Evolutionary conservation across 2,329 filamentous ascomycete genomes (phyloP).

Genomic region (Trichoderma koningii): DNA sequence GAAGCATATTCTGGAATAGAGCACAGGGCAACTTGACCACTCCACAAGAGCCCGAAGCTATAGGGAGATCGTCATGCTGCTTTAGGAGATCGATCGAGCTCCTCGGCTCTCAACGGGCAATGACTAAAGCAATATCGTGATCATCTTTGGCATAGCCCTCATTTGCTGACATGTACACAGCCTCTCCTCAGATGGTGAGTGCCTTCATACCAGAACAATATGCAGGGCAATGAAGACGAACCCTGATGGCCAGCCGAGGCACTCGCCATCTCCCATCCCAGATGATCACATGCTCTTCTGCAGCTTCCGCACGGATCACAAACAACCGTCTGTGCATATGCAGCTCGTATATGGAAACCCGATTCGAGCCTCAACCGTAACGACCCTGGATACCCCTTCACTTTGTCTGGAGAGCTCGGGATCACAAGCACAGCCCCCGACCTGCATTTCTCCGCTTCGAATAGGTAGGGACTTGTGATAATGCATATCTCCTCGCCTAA

Average conservation of each 20-base stretch:
- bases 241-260: not conserved
- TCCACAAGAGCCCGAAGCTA: no score
- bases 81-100: no score
- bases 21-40: no score
- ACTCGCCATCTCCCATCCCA: not conserved
- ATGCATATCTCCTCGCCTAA: constrained; percentile 4
- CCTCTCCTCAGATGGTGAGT: no score
- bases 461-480: not conserved
- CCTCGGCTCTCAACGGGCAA: no score
- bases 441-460: not conserved
- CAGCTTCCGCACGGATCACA: not conserved
- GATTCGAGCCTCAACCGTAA: not conserved
- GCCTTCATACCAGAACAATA: no score
- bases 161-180: no score
- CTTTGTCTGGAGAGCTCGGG: not conserved
- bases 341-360: not conserved
- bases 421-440: not conserved
- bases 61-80: no score
- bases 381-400: not conserved
- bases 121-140: no score
- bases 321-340: not conserved
- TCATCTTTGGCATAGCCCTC: no score
- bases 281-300: not conserved
- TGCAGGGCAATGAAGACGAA: not conserved
- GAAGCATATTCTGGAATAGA: no score